phyloP scores from a whole-genome alignment of 148 eudicot genomes.

The Drosera capensis region DNA sequence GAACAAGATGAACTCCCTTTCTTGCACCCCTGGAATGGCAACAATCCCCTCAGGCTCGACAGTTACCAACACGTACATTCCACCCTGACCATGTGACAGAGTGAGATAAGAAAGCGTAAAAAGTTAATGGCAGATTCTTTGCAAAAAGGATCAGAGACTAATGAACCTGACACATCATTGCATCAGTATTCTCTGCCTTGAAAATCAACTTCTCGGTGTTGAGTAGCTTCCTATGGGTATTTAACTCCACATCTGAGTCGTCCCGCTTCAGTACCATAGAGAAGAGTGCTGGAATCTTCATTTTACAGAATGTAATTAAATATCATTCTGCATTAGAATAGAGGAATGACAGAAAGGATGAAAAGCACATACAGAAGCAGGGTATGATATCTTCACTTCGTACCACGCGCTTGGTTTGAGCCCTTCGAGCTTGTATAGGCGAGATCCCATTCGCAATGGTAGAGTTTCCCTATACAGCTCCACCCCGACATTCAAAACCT shows the following conservation, averaged over 20 bases:
- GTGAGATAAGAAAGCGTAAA: constrained; percentile 1
- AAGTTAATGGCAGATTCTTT: background rate
- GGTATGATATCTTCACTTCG: constrained; percentile 99
- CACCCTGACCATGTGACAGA: constrained; percentile 24
- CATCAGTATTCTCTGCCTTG: constrained; percentile 34
- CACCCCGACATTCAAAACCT: constrained; percentile 46
- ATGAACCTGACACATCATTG: constrained; percentile 34
- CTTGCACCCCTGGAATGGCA: constrained; percentile 51
- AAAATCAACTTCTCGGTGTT: constrained; percentile 80
- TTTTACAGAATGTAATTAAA: background rate
- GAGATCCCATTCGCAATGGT: constrained; percentile 54
- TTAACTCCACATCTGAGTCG: constrained; percentile 29
- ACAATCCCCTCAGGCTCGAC: constrained; percentile 85
- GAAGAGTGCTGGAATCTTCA: constrained; percentile 73
- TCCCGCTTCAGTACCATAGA: constrained; percentile 46
- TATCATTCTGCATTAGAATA: background rate
- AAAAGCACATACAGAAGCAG: constrained; percentile 69
- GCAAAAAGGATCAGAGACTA: background rate
- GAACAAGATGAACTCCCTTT: constrained; percentile 47
- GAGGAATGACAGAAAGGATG: constrained; percentile 1
- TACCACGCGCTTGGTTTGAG: constrained; percentile 56
- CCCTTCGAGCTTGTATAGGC: constrained; percentile 51
- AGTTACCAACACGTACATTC: constrained; percentile 38
- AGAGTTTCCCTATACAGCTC: constrained; percentile 59
- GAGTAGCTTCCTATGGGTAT: constrained; percentile 46